Base-by-base conservation (phyloP, 257 asterid species). In the Solanum appendiculatum region DNA sequence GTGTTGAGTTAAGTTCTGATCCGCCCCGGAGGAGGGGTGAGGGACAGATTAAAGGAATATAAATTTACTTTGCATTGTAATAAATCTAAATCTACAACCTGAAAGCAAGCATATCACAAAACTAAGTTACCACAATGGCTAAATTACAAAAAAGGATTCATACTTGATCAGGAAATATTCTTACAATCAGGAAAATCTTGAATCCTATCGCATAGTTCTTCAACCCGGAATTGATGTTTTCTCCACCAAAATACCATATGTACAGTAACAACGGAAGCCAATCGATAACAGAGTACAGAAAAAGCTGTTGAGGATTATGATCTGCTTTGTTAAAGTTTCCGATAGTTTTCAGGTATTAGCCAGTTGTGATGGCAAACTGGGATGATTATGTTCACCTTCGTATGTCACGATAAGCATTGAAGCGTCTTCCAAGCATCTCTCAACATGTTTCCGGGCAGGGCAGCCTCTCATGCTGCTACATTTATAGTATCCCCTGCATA, bases 391-490 rank as follows among this genome's bases (percentile, higher is more conserved):
- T 86, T 96, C 98, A 27, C 97, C 98, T 93, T 96, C 99, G 23
- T 96, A 95, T 66, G 98, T 94, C 74, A 96, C 99, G 10, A 95
- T 94, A 60, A 96, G 94, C 99, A 96, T 96, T 16, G 98, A 86
- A 3, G 99, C 94, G 6, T 96, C 99, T 89, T 96, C 99, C 89
- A 94, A 88, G 90, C 97, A 96, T 89, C 99, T 90, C 90, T 96
- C 99, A 37, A 96, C 99, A 78, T 96, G 99, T 87, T 96, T 96
- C 90, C 99, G 88, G 4, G 99, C 99, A 33, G 98, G 99, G 86
- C 99, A 96, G 6, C 99, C 99, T 93, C 99, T 93, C 93, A 96
- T 91, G 91, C 99, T 96, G 86, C 99, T 96, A 89, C 99, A 96
- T 89, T 96, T 96, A 87, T 96, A 96, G 91, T 96, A 96, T 87